These are phyloP conservation scores for Phialophora verrucosa DNA, from an alignment of 2,329 filamentous ascomycete species.

Conservation along the genomic window DNA sequence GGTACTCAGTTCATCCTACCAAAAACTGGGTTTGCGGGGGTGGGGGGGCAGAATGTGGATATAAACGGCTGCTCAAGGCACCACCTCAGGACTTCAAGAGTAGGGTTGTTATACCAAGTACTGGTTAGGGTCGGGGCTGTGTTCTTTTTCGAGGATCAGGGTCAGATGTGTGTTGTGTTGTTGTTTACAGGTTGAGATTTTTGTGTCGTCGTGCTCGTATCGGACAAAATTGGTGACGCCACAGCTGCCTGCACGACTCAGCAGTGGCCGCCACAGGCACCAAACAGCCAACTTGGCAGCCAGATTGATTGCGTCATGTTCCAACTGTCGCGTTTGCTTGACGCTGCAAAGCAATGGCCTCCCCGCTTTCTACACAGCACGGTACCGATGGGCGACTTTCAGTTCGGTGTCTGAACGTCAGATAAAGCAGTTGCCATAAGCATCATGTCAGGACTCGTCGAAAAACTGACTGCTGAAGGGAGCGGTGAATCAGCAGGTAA, in stretches of 20 bases:
- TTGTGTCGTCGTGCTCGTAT: too few relatives aligned
- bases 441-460: slow-evolving; percentile 31
- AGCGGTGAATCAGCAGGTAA: slow-evolving; percentile 32
- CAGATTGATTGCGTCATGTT: slow-evolving; percentile 11
- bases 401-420: slow-evolving; percentile 12
- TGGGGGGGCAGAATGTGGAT: not conserved
- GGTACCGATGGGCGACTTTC: not conserved
- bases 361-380: slow-evolving; percentile 5
- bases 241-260: not conserved
- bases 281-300: slow-evolving; percentile 2
- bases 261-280: not conserved
- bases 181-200: too few relatives aligned
- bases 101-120: not conserved
- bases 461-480: slow-evolving; percentile 35
- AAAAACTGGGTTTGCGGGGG: not conserved
- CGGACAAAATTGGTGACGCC: not conserved
- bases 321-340: slow-evolving; percentile 10
- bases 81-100: not conserved
- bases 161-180: too few relatives aligned
- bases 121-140: too few relatives aligned
- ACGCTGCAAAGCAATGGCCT: not conserved
- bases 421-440: slow-evolving; percentile 17
- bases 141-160: too few relatives aligned
- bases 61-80: not conserved
- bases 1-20: not conserved